Conservation (phyloP, 805 yeast species). For the Danielozyma ontarioensis region DNA sequence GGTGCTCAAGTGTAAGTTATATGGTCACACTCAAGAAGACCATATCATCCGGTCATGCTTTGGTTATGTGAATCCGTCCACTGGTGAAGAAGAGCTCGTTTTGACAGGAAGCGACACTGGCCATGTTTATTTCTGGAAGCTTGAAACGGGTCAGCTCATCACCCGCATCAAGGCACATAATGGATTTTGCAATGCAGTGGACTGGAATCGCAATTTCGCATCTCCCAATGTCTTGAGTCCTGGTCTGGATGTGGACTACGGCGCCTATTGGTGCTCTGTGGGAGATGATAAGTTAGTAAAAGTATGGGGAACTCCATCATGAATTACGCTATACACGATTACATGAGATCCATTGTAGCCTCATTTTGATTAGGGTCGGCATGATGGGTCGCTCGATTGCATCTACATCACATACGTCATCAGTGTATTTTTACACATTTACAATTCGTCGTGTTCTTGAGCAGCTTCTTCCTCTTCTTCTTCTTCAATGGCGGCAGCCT, state of each 20-base stretch:
- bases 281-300: slow-evolving; percentile 75
- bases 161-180: slow-evolving; percentile 58
- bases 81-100: slow-evolving; percentile 54
- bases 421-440: too few species aligned
- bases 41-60: slow-evolving; percentile 72
- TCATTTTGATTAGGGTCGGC: too few species aligned
- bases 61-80: slow-evolving; percentile 46
- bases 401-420: too few species aligned
- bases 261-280: slow-evolving; percentile 68
- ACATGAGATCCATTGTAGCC: too few species aligned
- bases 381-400: too few species aligned
- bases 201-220: slow-evolving; percentile 49
- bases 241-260: slow-evolving; percentile 24
- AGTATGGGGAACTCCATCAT: slow-evolving; percentile 49
- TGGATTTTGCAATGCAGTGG: slow-evolving; percentile 69
- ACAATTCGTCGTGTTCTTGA: too few species aligned
- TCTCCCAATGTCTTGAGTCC: slow-evolving; percentile 3
- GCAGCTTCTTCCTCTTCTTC: slow-evolving; percentile 22
- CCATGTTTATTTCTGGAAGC: slow-evolving; percentile 71
- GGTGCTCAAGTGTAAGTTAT: slow-evolving; percentile 53
- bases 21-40: slow-evolving; percentile 68
- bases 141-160: slow-evolving; percentile 62
- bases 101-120: slow-evolving; percentile 86
- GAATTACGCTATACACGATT: too few species aligned
- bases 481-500: slow-evolving; percentile 25